A percentile compares a stretch with the other conserved stretches of the same genome.
Conservation (phyloP, 805 yeast species). For the Tetrapisispora pingtungensis region DNA sequence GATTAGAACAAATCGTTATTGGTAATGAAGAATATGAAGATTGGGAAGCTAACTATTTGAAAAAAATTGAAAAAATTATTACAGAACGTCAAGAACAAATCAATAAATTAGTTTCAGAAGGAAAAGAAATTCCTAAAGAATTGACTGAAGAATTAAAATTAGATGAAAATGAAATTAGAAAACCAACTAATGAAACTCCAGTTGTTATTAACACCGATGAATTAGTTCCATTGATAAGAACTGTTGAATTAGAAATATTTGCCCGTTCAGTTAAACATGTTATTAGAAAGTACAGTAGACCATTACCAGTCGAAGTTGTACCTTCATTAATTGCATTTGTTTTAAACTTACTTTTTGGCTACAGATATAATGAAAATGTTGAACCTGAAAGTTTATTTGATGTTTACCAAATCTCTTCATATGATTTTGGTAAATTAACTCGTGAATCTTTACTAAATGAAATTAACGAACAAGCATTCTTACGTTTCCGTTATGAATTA, state of each 20-base stretch:
- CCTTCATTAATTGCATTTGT: conserved; percentile 58
- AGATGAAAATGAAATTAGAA: conserved; percentile 27
- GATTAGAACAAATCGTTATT: conserved; percentile 18
- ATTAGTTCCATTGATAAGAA: conserved; percentile 37
- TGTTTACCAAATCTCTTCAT: conserved; percentile 35
- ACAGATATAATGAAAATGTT: conserved; percentile 33
- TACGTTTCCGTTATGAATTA: conserved; percentile 56
- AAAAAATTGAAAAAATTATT: conserved; percentile 25
- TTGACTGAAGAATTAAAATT: conserved; percentile 26
- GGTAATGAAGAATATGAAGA: conserved; percentile 27
- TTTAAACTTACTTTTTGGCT: conserved; percentile 61
- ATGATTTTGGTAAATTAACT: conserved; percentile 37
- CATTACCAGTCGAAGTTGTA: conserved; percentile 43
- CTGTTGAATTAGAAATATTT: conserved; percentile 54
- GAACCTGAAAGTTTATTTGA: conserved; percentile 35
- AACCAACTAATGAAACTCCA: conserved; percentile 28
- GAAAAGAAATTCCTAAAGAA: conserved; percentile 29
- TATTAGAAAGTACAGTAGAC: conserved; percentile 39
- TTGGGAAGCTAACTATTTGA: conserved; percentile 25
- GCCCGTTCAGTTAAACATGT: conserved; percentile 73
- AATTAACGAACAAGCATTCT: conserved; percentile 43
- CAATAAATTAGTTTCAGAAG: conserved; percentile 24
- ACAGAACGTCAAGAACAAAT: conserved; percentile 30
- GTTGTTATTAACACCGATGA: conserved; percentile 29
- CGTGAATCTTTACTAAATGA: conserved; percentile 35